Base-by-base conservation (phyloP, 371 early-diverging fungal species). In the Lichtheimia hyalospora region DNA sequence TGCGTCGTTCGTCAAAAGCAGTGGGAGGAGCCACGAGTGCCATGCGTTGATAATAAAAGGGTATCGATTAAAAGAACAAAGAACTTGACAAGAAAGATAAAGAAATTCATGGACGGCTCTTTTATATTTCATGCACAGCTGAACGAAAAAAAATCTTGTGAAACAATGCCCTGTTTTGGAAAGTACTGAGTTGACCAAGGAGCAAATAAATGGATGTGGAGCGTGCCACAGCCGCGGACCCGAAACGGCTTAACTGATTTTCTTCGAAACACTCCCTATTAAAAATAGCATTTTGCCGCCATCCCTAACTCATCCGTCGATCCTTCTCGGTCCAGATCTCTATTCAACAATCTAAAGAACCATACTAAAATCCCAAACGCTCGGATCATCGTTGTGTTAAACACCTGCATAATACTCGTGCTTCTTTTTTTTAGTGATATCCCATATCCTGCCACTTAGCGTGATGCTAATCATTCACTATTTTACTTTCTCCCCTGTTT, bases 1-100 rank as follows among this genome's bases (percentile, higher is more conserved):
- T 44, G 40, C 61, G 62, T 44, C 67, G 61, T 48, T 63, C 58
- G 44, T 63, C 63, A 40, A 53, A 27, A 16, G 54, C 39, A 51
- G 23, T 14, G 4, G 61, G 49, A 24, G 61, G 27, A 25, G 52
- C 56, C 18, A 46, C 46, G 46, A 46, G 46, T n/a, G 46, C 46
- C 46, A 46, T 46, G n/a, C 46, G 18, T 46, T n/a, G 14, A 21
- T 21, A 2, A 46, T 46, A 2, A 46, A 12, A 46, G 46, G 46
- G 46, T 46, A 46, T 46, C 21, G 46, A 21, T 18, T 18, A 46
- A 46, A 46, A n/a, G n/a, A 10, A 34, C 34, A 34, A 34, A 34
- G 34, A 34, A 34, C 34, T 34, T 34, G 34, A 46, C 46, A 46
- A 21, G n/a, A 8, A 5, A 21, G 46, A 46, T 18, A 18, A 21